Conservation (phyloP, 2,329 filamentous ascomycete genomes). For the Venturia oleaginea region DNA sequence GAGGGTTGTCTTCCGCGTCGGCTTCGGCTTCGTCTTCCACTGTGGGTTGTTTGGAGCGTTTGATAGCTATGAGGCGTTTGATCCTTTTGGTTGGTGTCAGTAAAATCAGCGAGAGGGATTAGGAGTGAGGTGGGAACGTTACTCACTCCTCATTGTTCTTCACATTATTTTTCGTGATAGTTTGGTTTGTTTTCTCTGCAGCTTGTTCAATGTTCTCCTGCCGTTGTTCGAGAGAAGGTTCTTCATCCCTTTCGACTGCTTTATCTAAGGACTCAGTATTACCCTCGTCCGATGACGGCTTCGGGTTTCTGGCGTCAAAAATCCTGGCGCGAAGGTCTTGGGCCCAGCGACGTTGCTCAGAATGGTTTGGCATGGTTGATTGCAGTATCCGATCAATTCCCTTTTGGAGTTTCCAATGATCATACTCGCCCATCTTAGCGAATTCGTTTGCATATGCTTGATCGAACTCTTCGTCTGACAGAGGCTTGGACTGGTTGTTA, state of each 20-base stretch:
- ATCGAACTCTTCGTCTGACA: neutral
- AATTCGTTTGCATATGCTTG: neutral
- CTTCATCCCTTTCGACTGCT: too few species aligned
- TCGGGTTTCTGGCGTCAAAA: neutral
- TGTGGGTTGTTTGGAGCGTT: neutral
- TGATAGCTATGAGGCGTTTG: neutral
- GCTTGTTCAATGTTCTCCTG: too few species aligned
- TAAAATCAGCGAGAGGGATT: neutral
- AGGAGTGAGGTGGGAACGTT: too few species aligned
- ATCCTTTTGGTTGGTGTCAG: neutral
- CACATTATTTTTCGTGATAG: too few species aligned
- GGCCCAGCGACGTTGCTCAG: neutral
- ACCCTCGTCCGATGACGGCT: neutral
- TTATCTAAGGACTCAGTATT: too few species aligned
- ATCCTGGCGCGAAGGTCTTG: neutral
- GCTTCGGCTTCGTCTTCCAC: neutral
- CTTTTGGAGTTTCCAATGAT: neutral
- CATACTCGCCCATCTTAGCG: neutral
- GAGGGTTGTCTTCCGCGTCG: neutral
- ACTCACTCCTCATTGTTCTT: too few species aligned
- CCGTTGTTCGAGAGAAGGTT: too few species aligned
- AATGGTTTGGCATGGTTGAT: too few species aligned
- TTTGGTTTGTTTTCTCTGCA: too few species aligned
- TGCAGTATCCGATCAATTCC: neutral
- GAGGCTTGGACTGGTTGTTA: neutral